Conservation (phyloP, 2,329 filamentous ascomycete species). For the Aspergillus sp. region DNA sequence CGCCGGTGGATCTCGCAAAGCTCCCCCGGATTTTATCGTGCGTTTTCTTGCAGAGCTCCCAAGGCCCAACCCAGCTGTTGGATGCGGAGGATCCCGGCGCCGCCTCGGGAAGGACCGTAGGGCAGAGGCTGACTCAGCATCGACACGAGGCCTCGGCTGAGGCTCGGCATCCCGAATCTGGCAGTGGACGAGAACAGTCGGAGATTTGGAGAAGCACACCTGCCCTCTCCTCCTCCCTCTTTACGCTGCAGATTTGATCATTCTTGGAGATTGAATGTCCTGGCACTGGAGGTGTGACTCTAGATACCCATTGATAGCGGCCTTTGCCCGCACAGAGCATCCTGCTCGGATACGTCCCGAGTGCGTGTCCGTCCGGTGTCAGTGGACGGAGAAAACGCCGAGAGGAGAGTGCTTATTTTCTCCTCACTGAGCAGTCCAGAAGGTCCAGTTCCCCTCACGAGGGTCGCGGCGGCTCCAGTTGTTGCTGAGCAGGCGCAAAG, state of each 20-base stretch:
- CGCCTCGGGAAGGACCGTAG: slow-evolving; percentile 11
- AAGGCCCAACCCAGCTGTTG: neutral
- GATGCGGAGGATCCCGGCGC: slow-evolving; percentile 15
- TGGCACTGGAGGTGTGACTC: neutral
- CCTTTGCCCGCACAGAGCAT: neutral
- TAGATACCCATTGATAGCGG: neutral
- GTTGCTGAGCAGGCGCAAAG: neutral
- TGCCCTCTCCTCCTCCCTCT: neutral
- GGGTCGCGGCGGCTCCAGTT: neutral
- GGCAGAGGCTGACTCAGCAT: slow-evolving; percentile 5
- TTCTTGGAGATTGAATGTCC: neutral
- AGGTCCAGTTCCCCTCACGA: slow-evolving; percentile 9
- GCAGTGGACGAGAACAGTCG: neutral
- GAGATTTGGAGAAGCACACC: neutral
- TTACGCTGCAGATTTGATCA: neutral
- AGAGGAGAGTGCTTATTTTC: slow-evolving; percentile 8
- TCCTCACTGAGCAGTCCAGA: slow-evolving; percentile 13
- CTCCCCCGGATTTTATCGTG: slow-evolving; percentile 11
- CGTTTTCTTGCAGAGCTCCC: neutral
- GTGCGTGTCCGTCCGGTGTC: neutral
- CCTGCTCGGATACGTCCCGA: neutral
- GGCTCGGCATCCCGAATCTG: neutral
- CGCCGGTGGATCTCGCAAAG: slow-evolving; percentile 1
- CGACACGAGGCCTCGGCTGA: neutral
- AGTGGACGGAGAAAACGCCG: neutral